These are phyloP conservation scores for Truncatella angustata DNA, from an alignment of 2,329 filamentous ascomycete species.

Conservation along the genomic window DNA sequence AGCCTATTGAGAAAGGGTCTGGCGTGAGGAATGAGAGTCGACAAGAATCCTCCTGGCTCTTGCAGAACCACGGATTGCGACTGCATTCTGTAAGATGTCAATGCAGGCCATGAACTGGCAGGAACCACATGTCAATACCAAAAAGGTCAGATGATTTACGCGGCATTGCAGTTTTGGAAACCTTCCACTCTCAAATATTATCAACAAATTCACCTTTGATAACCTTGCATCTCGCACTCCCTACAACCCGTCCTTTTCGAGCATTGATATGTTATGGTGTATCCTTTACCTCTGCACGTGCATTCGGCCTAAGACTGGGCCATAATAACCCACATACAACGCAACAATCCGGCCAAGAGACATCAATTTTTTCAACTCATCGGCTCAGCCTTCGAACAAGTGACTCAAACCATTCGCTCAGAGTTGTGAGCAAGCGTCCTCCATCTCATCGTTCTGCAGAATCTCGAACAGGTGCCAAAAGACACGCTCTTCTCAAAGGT, in stretches of 20 bases:
- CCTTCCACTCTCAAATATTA: too few relatives aligned
- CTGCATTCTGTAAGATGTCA: too few relatives aligned
- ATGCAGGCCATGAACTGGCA: too few relatives aligned
- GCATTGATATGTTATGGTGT: not conserved
- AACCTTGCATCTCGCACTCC: not conserved
- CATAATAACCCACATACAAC: not conserved
- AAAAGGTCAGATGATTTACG: too few relatives aligned
- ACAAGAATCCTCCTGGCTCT: too few relatives aligned
- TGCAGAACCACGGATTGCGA: too few relatives aligned
- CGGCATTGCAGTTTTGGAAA: too few relatives aligned
- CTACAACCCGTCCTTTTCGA: not conserved
- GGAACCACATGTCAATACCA: too few relatives aligned
- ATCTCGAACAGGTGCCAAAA: conserved; percentile 17
- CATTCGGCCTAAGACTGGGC: not conserved
- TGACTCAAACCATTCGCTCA: conserved; percentile 22
- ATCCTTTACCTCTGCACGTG: not conserved
- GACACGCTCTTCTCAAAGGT: conserved; percentile 23
- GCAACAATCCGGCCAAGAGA: not conserved
- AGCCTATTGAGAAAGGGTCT: too few relatives aligned
- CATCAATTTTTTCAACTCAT: not conserved
- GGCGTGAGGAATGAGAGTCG: too few relatives aligned
- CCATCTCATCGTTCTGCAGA: conserved; percentile 19
- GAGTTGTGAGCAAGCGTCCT: conserved; percentile 18
- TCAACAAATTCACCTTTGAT: too few relatives aligned
- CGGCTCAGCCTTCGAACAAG: conserved; percentile 14